Conservation (phyloP, 176 grass and related monocot species). For the Bothriochloa decipiens region DNA sequence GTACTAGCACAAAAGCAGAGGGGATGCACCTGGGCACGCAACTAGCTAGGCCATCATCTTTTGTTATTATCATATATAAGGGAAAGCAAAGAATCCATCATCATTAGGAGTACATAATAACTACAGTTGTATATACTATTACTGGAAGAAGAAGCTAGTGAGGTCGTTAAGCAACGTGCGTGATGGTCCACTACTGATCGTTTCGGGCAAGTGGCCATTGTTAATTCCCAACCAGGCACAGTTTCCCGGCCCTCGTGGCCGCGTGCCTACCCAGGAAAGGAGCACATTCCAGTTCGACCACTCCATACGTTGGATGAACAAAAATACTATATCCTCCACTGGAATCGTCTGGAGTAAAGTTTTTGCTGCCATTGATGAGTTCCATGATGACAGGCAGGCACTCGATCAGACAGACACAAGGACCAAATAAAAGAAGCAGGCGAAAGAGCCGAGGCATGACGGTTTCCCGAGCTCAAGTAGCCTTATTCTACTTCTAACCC, state of each 20-base stretch:
- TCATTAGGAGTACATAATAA: not conserved
- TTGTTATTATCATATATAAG: too few species aligned
- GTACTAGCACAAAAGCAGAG: not conserved
- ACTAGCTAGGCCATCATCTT: too few species aligned
- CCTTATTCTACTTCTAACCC: not conserved
- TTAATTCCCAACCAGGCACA: not conserved
- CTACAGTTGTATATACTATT: not conserved
- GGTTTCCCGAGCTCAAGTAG: not conserved
- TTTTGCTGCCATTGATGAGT: not conserved
- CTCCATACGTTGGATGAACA: constrained; percentile 60
- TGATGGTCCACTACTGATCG: not conserved
- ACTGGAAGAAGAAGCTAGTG: not conserved
- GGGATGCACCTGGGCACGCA: not conserved
- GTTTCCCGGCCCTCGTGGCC: constrained; percentile 38
- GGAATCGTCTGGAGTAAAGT: not conserved
- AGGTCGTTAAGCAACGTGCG: not conserved
- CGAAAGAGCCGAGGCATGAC: not conserved
- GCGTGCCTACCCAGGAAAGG: constrained; percentile 18
- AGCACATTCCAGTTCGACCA: constrained; percentile 21
- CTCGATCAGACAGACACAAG: not conserved
- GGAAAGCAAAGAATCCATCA: not conserved
- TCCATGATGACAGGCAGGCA: not conserved
- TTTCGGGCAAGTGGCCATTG: not conserved
- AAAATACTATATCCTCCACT: constrained; percentile 37
- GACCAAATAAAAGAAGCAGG: not conserved